Percentiles rank a stretch among this genome's conserved stretches.
These are phyloP conservation scores for Murraya paniculata DNA, from an alignment of 345 rosid species.

Conservation along the genomic window DNA sequence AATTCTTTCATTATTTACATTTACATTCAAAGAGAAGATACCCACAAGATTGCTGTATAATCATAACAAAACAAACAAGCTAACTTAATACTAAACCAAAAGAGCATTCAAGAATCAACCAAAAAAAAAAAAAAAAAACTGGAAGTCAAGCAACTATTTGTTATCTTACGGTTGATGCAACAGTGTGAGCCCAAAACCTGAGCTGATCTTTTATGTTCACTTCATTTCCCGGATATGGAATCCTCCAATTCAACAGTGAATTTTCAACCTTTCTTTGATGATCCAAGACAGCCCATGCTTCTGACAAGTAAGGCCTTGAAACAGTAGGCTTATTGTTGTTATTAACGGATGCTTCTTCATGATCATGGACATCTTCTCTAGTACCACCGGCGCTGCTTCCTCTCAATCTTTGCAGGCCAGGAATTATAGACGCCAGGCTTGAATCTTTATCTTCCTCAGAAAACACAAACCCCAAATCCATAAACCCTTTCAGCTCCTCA, in stretches of 20 bases:
- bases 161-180: conserved; percentile 60
- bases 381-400: conserved; percentile 11
- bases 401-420: conserved; percentile 56
- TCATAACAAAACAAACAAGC: not conserved
- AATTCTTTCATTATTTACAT: conserved; percentile 1
- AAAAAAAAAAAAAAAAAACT: not conserved
- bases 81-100: not conserved
- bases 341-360: conserved; percentile 8
- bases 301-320: conserved; percentile 59
- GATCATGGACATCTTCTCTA: not conserved
- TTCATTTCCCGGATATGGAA: conserved; percentile 37
- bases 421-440: conserved; percentile 46
- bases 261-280: conserved; percentile 28
- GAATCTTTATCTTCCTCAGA: conserved; percentile 61
- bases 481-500: conserved; percentile 52
- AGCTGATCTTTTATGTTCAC: conserved; percentile 55
- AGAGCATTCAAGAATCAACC: not conserved
- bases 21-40: not conserved
- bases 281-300: conserved; percentile 51
- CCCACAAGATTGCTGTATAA: not conserved
- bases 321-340: not conserved
- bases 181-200: conserved; percentile 66
- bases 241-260: conserved; percentile 40
- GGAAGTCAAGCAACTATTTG: not conserved
- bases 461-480: conserved; percentile 78